Evolutionary conservation across 2,329 filamentous ascomycete genomes (phyloP), one percentile per base, ranked within the genome.

Genomic region (Nemania sp.): DNA sequence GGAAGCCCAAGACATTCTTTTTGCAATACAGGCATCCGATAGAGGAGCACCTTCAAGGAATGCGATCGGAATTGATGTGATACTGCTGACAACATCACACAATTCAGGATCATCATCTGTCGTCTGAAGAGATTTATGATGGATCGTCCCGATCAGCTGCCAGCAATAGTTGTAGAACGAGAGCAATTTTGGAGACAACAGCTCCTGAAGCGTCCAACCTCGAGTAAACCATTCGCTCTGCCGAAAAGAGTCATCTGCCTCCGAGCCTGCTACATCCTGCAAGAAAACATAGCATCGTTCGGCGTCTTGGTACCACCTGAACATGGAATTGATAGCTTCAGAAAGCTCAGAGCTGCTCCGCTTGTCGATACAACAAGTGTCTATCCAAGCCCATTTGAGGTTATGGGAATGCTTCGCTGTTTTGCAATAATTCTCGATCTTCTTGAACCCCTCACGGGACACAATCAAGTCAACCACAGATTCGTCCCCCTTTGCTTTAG

Each of bases 331-430:
- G 9, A 31, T 31, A 31, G 50, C 46, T 28, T 57, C 50, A 3
- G 55, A 39, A 5, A 52, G 47, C 15, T 57, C 54, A 1, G 50
- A 15, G 19, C 41, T 50, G 14, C 50, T 57, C 11, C 41, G 36
- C 37, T 52, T 54, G 34, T 57, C 51, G 20, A 52, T 54, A 15
- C 55, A 57, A 24, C 49, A 52, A 17, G 43, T 55, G 14, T 55
- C 48, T 23, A 58, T 46, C 52, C 52, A 55, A 17, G 31, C 31
- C 31, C 31, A 34, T 34, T 34, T 6, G 14, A 34, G 7, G 14
- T 17, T 3, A 17, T 34, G 6, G 2, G 14, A 34, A 15, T 34
- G 31, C 3, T n/a, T 17, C 14, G 31, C 31, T 8, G 8, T 34
- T 3, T 34, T 15, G 31, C 31, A 34, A 15, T 15, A 34, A 17